Evolutionary conservation across 179 eudicot genomes (phyloP), one percentile per base, ranked within the genome.

Genomic region (Spinacia oleracea): DNA sequence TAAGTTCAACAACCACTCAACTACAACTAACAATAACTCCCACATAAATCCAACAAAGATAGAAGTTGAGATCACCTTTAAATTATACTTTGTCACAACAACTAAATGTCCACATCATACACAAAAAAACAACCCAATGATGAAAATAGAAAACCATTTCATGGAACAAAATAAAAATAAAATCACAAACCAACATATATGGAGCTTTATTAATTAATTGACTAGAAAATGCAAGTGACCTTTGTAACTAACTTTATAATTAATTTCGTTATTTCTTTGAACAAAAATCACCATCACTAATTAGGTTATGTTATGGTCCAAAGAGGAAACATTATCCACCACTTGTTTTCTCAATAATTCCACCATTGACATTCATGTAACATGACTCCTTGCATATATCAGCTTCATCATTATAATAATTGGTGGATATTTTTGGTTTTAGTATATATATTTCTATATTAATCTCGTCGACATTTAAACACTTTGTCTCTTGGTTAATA

Each of bases 401-500:
- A 74, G n/a, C 58, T 21, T 21, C 50, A 74, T 6, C 45, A 74
- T n/a, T 58, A 45, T 11, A 45, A 72, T 59, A 40, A 58, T 74
- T 74, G 77, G 77, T 25, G 55, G 77, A 56, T 29, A 40, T 18
- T 72, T 72, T 45, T 65, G 70, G 70, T 34, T 32, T 65, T 65
- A 10, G 23, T 65, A 14, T 12, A n/a, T n/a, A n/a, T n/a, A n/a
- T n/a, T n/a, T n/a, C n/a, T n/a, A n/a, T n/a, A n/a, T n/a, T n/a
- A n/a, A n/a, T n/a, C n/a, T n/a, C n/a, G n/a, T n/a, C n/a, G n/a
- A n/a, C n/a, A n/a, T n/a, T n/a, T n/a, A n/a, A n/a, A n/a, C n/a
- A n/a, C n/a, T n/a, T n/a, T n/a, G n/a, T n/a, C n/a, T n/a, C n/a
- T n/a, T n/a, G n/a, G n/a, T n/a, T n/a, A n/a, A n/a, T n/a, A n/a